A percentile compares a stretch with the other conserved stretches of the same genome.
These are phyloP conservation scores for Anthracocystis walkeri DNA, from an alignment of 1,284 basidiomycete species.

Conservation along the genomic window DNA sequence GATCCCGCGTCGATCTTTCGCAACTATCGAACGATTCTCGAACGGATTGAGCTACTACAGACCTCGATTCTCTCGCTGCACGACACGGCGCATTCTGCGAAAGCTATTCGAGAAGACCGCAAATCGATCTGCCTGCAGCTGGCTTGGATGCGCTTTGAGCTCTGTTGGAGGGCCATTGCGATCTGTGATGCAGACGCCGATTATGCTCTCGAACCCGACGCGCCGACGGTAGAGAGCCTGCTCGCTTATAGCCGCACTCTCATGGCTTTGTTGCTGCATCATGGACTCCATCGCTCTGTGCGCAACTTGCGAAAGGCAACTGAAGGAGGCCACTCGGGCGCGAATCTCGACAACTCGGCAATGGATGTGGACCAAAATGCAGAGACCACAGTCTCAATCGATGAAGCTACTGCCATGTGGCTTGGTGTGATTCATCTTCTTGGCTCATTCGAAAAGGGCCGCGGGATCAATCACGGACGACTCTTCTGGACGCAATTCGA, in stretches of 20 bases:
- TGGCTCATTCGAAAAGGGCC: conserved; percentile 33
- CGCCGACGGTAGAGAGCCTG: conserved; percentile 38
- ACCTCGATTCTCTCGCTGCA: conserved; percentile 18
- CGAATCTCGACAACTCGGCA: background rate
- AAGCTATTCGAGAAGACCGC: conserved; percentile 14
- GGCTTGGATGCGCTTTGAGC: conserved; percentile 59
- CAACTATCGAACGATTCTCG: conserved; percentile 32
- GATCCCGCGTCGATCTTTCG: conserved; percentile 19
- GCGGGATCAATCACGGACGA: conserved; percentile 19
- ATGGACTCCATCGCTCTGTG: conserved; percentile 55
- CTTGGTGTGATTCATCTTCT: conserved; percentile 78
- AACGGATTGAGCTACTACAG: conserved; percentile 36
- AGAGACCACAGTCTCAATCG: conserved; percentile 42
- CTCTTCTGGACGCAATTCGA: conserved; percentile 56
- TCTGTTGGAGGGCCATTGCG: conserved; percentile 53
- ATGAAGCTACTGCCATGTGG: conserved; percentile 79
- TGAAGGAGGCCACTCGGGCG: too few relatives aligned
- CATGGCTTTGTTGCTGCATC: conserved; percentile 54
- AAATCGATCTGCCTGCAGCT: conserved; percentile 37
- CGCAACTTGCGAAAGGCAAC: conserved; percentile 29
- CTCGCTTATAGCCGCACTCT: conserved; percentile 35
- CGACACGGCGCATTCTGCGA: background rate
- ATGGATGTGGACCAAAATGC: conserved; percentile 52
- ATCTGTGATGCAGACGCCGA: conserved; percentile 28
- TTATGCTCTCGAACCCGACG: conserved; percentile 61